These are phyloP conservation scores for Populus pruinosa DNA, from an alignment of 345 rosid genomes.

Conservation along the genomic window DNA sequence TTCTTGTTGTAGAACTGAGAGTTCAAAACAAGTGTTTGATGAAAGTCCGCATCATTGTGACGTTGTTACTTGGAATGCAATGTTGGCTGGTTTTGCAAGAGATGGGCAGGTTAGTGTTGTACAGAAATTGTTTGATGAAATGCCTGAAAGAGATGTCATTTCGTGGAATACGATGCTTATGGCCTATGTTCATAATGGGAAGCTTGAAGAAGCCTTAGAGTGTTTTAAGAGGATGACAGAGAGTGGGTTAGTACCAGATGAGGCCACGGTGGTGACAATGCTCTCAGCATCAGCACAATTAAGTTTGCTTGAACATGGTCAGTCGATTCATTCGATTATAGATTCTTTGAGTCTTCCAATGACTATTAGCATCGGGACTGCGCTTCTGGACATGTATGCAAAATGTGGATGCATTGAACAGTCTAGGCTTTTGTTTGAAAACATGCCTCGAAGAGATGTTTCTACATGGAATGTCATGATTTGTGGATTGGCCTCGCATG, in stretches of 20 bases:
- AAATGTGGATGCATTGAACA: slow-evolving; percentile 40
- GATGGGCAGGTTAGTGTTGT: slow-evolving; percentile 29
- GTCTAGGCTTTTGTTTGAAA: slow-evolving; percentile 7
- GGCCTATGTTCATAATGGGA: slow-evolving; percentile 35
- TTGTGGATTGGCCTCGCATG: slow-evolving; percentile 31
- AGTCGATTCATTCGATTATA: slow-evolving; percentile 11
- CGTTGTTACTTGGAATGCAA: slow-evolving; percentile 18
- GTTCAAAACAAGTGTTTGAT: slow-evolving; percentile 16
- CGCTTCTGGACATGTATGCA: slow-evolving; percentile 45
- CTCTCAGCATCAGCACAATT: slow-evolving; percentile 26
- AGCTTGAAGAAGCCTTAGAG: slow-evolving; percentile 24
- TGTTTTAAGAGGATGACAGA: slow-evolving; percentile 25
- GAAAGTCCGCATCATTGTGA: slow-evolving; percentile 12
- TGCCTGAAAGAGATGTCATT: slow-evolving; percentile 33
- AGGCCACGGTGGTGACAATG: slow-evolving; percentile 29
- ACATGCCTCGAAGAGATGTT: slow-evolving; percentile 11
- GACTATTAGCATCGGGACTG: slow-evolving; percentile 26
- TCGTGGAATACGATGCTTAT: slow-evolving; percentile 50
- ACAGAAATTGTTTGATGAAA: slow-evolving; percentile 31
- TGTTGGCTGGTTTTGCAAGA: slow-evolving; percentile 14
- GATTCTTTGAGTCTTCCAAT: slow-evolving; percentile 4
- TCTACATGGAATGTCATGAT: slow-evolving; percentile 36
- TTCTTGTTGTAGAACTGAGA: slow-evolving; percentile 16
- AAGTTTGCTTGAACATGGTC: slow-evolving; percentile 29
- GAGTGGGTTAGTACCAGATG: slow-evolving; percentile 11